Percentiles rank a stretch among this genome's conserved stretches.
Conservation (phyloP, 805 yeast species). For the Kazachstania taianensis region DNA sequence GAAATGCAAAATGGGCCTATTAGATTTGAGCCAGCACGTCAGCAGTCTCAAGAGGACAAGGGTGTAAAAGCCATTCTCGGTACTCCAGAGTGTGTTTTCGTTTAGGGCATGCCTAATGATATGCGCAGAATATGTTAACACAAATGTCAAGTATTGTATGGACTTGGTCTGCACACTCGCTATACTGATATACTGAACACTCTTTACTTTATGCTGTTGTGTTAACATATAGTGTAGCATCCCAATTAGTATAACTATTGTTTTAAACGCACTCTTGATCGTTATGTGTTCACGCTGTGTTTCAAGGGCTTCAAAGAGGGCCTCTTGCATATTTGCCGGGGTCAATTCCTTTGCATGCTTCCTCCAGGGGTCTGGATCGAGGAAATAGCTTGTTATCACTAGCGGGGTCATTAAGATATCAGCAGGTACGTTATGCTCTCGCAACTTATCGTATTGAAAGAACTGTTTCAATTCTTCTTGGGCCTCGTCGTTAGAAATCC, state of each 20-base stretch:
- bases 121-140: no score
- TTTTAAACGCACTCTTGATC: neutral
- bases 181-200: no score
- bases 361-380: neutral
- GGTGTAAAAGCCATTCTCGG: no score
- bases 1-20: slow-evolving; percentile 31
- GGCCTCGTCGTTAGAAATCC: slow-evolving; percentile 2
- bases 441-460: neutral
- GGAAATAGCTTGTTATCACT: neutral
- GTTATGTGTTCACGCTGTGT: neutral
- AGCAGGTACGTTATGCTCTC: no score
- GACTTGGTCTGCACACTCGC: no score
- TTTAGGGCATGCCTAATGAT: no score
- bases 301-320: neutral
- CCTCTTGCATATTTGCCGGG: neutral
- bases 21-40: slow-evolving; percentile 46
- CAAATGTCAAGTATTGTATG: no score
- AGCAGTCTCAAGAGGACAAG: slow-evolving; percentile 39
- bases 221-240: neutral
- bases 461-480: neutral
- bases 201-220: no score
- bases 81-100: no score
- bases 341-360: neutral
- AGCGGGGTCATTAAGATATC: neutral
- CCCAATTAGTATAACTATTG: neutral